Base-by-base conservation (phyloP, 805 yeast species). In the Tetrapisispora nanseiensis region DNA sequence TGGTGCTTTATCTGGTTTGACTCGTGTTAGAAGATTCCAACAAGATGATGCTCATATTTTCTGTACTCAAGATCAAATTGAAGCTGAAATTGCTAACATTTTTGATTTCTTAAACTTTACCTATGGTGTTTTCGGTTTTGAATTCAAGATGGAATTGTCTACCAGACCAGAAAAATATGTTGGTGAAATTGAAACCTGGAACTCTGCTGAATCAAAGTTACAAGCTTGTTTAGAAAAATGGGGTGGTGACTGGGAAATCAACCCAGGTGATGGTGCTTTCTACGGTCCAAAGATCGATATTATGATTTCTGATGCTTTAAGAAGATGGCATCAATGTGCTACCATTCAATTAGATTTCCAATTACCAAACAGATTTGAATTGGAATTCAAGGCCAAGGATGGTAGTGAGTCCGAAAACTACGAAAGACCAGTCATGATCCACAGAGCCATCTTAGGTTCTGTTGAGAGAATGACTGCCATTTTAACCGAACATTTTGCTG, bases 391-490 rank as follows among this genome's bases (percentile, higher is more conserved):
- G 69, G 75, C 84, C 39, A 79, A 76, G 68, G 82, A 74, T 50
- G 76, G 52, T 43, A 62, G 57, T 57, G 76, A 68, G 35, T 55
- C 62, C n/a, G 71, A 74, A 50, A 76, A 75, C 48, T 72, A 72
- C 54, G 76, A 74, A 44, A 84, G 95, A 67, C 99, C 99, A 40
- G 99, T 92, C 43, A 92, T 92, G 97, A 90, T 92, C 61, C 99
- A 92, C 73, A 85, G 99, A 70, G 99, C 99, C 52, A 86, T 92
- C 52, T 76, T 90, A 62, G 99, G 99, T 54, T 86, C 96, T 36
- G 94, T 92, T 47, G 99, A 92, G 75, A 85, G 99, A 75, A 89
- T 92, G 97, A 85, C 95, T 49, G 98, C 97, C 49, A 90, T 92
- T 56, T 78, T 92, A 66, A 89, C 95, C 46, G 99, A 92, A 69